Evolutionary conservation across 2,329 filamentous ascomycete genomes (phyloP).

Genomic region (Neoarthrinium moseri): DNA sequence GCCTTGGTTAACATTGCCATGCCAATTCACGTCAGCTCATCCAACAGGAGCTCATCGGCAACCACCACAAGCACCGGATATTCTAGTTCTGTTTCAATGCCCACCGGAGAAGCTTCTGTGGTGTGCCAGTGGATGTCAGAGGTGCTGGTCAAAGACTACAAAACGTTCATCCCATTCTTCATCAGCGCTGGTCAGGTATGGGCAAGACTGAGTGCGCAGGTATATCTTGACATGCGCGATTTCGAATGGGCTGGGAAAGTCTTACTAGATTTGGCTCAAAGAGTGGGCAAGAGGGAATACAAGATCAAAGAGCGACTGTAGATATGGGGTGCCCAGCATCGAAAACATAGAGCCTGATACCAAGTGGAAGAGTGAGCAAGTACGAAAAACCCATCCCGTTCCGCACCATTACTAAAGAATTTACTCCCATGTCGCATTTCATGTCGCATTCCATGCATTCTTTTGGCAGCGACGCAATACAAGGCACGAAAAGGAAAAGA

Average conservation of each 20-base stretch:
- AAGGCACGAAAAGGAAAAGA: too few species aligned
- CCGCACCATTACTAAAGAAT: too few species aligned
- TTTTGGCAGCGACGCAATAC: too few species aligned
- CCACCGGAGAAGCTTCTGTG: conserved; percentile 29
- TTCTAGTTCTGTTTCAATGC: conserved; percentile 20
- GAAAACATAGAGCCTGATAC: too few species aligned
- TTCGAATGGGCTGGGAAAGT: conserved; percentile 68
- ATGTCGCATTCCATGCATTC: too few species aligned
- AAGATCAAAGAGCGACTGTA: background rate
- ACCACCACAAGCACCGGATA: too few species aligned
- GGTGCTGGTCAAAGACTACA: conserved; percentile 55
- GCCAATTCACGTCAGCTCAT: conserved; percentile 42
- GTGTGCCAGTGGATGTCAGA: conserved; percentile 58
- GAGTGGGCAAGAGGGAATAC: conserved; percentile 34
- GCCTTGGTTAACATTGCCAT: conserved; percentile 72
- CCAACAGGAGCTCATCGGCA: background rate
- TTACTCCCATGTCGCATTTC: too few species aligned
- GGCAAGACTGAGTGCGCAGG: conserved; percentile 74
- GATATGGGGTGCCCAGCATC: too few species aligned
- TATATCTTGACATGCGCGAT: conserved; percentile 78
- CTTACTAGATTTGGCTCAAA: conserved; percentile 49
- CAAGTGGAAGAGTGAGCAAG: too few species aligned
- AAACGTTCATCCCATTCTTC: conserved; percentile 70
- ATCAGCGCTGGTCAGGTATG: conserved; percentile 63
- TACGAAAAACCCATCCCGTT: too few species aligned